Percentiles rank a stretch among this genome's conserved stretches.
Evolutionary conservation across 2,329 filamentous ascomycete species (phyloP).

Genomic region (Mariannaea elegans): DNA sequence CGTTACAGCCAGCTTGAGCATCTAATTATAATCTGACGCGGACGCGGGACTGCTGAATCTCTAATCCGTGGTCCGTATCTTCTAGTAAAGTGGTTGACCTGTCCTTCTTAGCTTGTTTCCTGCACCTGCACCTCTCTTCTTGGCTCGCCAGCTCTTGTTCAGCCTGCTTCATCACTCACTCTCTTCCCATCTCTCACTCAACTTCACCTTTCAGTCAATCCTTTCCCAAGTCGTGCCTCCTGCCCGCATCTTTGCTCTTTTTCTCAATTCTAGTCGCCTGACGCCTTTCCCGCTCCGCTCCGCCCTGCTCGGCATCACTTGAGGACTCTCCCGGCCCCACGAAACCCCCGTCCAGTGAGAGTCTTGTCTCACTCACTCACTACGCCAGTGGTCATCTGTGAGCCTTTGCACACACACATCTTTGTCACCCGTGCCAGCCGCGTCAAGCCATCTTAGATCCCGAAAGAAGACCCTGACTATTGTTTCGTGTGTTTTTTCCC

Average conservation of each 20-base stretch:
- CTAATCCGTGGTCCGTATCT: constrained; percentile 18
- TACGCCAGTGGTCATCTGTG: constrained; percentile 22
- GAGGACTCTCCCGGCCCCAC: constrained; percentile 20
- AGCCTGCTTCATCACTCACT: constrained; percentile 9
- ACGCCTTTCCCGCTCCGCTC: constrained; percentile 25
- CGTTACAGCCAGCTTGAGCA: constrained; percentile 12
- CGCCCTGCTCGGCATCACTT: constrained; percentile 15
- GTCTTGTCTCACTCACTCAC: constrained; percentile 23
- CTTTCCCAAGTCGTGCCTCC: constrained; percentile 26
- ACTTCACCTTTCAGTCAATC: constrained; percentile 37
- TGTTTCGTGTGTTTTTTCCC: not conserved
- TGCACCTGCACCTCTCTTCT: constrained; percentile 9
- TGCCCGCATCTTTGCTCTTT: constrained; percentile 19
- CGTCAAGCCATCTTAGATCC: constrained; percentile 10
- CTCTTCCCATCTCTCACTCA: constrained; percentile 11
- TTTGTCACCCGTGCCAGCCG: constrained; percentile 10
- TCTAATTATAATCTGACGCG: constrained; percentile 17
- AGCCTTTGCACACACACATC: constrained; percentile 4
- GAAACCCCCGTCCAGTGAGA: constrained; percentile 14
- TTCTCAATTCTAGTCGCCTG: constrained; percentile 26
- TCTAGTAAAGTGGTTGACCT: constrained; percentile 12
- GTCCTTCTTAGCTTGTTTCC: constrained; percentile 1
- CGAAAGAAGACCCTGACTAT: constrained; percentile 1
- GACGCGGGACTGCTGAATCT: constrained; percentile 18
- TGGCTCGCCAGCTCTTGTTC: not conserved